Base-by-base conservation (phyloP, 352 stramenopile species). In the Phytopythium aichiense region DNA sequence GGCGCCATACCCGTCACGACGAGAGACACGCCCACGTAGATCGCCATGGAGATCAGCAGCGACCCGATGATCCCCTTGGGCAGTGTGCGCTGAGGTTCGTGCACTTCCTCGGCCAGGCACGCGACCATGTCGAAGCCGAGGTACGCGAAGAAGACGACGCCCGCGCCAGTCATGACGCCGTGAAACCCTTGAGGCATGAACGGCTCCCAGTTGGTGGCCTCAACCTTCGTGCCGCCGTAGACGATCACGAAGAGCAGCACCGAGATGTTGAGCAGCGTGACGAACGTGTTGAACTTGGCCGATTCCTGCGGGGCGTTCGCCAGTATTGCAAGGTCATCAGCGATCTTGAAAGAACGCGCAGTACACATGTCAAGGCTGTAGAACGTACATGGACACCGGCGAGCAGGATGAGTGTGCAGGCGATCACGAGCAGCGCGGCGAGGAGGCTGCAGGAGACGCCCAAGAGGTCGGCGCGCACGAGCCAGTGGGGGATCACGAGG, bases 51-150 rank as follows among this genome's bases (percentile, higher is more conserved):
- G 56, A 97, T 96, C 25, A 96, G 60, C 2, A 98, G 72, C 7
- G 87, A 96, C 25, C 88, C 88, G 59, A 98, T 94, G 60, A 98
- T 98, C 30, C 89, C 92, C 48, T 96, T 94, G 3, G 92, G 93
- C 38, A 98, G 72, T 43, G 95, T 96, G 28, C 71, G 78, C 62
- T 97, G 89, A 5, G 92, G 92, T 53, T 97, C 77, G 23, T 94
- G 74, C 2, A 97, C 91, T 69, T 98, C 93, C 65, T 97, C 92
- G 0, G 89, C 89, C 28, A 97, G 76, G 68, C 88, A 97, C 7
- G 89, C 86, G 28, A 98, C 91, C 89, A 97, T 97, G 62, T 98
- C 93, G 70, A 98, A 98, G 35, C 91, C 91, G 40, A 97, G 69
- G 63, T 96, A 97, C 22, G 88, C 80, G 52, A 98, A 97, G 69